Base-by-base conservation (phyloP, 2,329 filamentous ascomycete genomes). In the Coniochaeta hoffmannii region DNA sequence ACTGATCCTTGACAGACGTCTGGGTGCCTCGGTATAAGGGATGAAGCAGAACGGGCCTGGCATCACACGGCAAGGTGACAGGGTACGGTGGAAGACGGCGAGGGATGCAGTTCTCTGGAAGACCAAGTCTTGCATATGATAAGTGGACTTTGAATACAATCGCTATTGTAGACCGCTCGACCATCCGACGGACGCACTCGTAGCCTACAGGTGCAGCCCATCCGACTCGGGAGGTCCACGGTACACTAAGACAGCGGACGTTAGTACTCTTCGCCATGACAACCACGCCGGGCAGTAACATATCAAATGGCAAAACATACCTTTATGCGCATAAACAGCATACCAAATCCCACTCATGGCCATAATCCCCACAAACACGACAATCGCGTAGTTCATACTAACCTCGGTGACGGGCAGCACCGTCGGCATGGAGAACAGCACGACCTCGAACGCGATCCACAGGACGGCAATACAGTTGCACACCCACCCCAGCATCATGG, bases 351-450 rank as follows among this genome's bases (percentile, higher is more conserved):
- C 75, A 17, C 72, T 71, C 30, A 81, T 66, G 3, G 63, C 63
- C 62, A 73, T 68, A 56, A 82, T 79, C 0, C 77, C 79, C 0
- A 78, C 72, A 58, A 85, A 77, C 2, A 85, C 81, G 1, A 83
- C 80, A 41, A 73, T 73, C 2, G 80, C 79, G 62, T 84, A 84
- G 59, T 83, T 81, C 77, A 80, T 80, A 38, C 68, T 72, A 1
- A 67, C 68, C 9, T 66, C 60, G 1, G 71, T 76, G 14, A 79
- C 75, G 0, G 78, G 77, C 51, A 79, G 57, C 3, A 70, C 69
- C 1, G 73, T 72, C 0, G 78, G 78, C 75, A 81, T 78, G 55
- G 73, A 78, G 64, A 83, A 83, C 3, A 83, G 62, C 2, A 81
- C 71, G 31, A 79, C 59, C 62, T 80, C 76, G 56, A 81, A 80